These are phyloP conservation scores for Wickerhamomyces xylosicus DNA, from an alignment of 805 yeast species.

Conservation along the genomic window DNA sequence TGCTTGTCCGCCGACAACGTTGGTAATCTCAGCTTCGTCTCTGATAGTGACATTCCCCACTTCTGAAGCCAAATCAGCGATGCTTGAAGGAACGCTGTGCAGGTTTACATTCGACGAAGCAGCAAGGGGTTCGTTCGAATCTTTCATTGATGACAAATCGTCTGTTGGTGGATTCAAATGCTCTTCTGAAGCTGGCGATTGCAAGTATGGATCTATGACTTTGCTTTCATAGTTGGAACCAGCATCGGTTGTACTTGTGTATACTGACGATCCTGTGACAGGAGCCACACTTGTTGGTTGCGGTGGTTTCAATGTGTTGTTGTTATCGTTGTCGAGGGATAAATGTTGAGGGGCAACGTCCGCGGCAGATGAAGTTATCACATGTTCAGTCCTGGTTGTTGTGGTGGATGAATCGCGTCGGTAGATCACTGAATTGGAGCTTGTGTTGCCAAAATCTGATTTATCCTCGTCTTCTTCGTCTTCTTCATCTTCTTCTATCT, in stretches of 20 bases:
- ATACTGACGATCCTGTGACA: conserved; percentile 9
- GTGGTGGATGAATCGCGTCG: no score
- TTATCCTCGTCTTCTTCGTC: conserved; percentile 1
- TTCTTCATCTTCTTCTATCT: background rate
- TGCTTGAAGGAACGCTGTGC: conserved; percentile 13
- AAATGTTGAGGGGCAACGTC: no score
- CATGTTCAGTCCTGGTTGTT: no score
- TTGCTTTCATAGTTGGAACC: conserved; percentile 16
- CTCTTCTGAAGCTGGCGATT: conserved; percentile 10
- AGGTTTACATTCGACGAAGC: conserved; percentile 19
- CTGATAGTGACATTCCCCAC: conserved; percentile 16
- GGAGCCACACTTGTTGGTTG: conserved; percentile 1
- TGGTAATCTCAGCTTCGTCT: conserved; percentile 11
- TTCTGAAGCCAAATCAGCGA: conserved; percentile 13
- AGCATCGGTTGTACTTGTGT: conserved; percentile 6
- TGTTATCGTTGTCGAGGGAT: no score
- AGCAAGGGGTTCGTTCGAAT: conserved; percentile 14
- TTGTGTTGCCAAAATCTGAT: background rate
- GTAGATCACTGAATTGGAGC: conserved; percentile 2
- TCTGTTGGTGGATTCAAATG: conserved; percentile 4
- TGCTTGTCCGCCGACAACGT: no score
- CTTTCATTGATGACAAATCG: conserved; percentile 2
- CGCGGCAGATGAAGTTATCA: no score
- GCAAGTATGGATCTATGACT: conserved; percentile 17
- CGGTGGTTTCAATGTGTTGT: no score